Evolutionary conservation across 768 basidiomycete species (phyloP).

Genomic region (Lyophyllum semitale): DNA sequence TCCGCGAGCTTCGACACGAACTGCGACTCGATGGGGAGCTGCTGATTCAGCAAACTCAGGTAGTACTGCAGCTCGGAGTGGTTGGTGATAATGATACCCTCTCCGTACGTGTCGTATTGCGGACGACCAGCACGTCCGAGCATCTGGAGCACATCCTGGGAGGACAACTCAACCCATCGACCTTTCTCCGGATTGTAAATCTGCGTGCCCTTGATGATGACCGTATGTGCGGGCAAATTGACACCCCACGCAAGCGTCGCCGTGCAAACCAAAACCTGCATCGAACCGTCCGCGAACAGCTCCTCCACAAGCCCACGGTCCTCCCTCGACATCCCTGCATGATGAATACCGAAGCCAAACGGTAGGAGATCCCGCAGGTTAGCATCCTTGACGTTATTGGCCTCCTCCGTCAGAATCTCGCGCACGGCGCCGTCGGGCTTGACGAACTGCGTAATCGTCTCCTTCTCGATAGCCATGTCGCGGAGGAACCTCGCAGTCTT

Average conservation of each 20-base stretch:
- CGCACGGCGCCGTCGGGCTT: constrained; percentile 89
- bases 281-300: constrained; percentile 86
- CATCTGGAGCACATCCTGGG: constrained; percentile 98
- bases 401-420: constrained; percentile 87
- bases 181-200: constrained; percentile 99
- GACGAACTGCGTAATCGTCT: constrained; percentile 95
- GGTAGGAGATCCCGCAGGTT: constrained; percentile 89
- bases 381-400: constrained; percentile 76
- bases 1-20: constrained; percentile 92
- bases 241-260: constrained; percentile 99
- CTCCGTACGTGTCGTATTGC: constrained; percentile 95
- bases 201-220: constrained; percentile 99
- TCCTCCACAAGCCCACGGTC: constrained; percentile 94
- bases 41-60: constrained; percentile 92
- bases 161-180: constrained; percentile 92
- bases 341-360: constrained; percentile 97
- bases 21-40: constrained; percentile 96
- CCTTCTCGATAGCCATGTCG: constrained; percentile 95
- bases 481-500: constrained; percentile 95
- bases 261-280: constrained; percentile 95
- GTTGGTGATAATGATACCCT: constrained; percentile 98
- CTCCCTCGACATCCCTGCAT: constrained; percentile 93
- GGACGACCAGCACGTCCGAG: constrained; percentile 96
- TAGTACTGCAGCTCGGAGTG: constrained; percentile 98
- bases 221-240: constrained; percentile 95